Conservation (phyloP, 192 early-diverging fungal genomes). For the Rhizophagus sp. region DNA sequence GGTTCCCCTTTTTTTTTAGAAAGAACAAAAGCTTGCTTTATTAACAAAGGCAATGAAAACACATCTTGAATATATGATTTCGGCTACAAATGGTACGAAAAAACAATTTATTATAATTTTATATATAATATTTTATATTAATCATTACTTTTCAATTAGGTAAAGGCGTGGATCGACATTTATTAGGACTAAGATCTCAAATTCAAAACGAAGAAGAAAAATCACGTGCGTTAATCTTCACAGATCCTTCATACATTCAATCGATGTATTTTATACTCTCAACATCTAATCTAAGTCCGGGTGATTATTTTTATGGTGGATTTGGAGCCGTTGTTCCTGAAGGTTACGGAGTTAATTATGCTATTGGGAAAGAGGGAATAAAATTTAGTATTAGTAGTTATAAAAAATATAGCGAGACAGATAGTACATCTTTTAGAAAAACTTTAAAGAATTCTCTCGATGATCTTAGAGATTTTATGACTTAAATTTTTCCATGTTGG, state of each 20-base stretch:
- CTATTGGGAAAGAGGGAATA: conserved; percentile 61
- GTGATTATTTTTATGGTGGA: conserved; percentile 69
- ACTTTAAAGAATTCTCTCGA: conserved; percentile 58
- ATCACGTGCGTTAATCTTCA: conserved; percentile 70
- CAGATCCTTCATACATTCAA: conserved; percentile 74
- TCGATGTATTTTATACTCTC: conserved; percentile 83
- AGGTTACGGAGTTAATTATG: conserved; percentile 89
- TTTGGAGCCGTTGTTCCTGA: conserved; percentile 86
- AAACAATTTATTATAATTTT: conserved; percentile 12
- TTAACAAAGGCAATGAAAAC: conserved; percentile 66
- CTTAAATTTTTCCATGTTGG: neutral
- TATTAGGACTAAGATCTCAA: conserved; percentile 80
- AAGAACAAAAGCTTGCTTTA: conserved; percentile 49
- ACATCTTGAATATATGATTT: conserved; percentile 76
- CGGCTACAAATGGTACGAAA: conserved; percentile 59
- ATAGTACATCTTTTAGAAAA: conserved; percentile 61
- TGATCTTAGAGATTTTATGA: conserved; percentile 50
- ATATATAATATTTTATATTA: neutral
- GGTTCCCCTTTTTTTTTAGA: neutral
- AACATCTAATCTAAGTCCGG: conserved; percentile 78
- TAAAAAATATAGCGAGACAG: conserved; percentile 43
- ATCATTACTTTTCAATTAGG: conserved; percentile 37
- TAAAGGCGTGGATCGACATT: conserved; percentile 88
- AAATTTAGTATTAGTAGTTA: conserved; percentile 72
- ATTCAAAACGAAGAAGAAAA: conserved; percentile 63